phyloP scores from a whole-genome alignment of 257 asterid genomes.

The Salvia rosmarinus region DNA sequence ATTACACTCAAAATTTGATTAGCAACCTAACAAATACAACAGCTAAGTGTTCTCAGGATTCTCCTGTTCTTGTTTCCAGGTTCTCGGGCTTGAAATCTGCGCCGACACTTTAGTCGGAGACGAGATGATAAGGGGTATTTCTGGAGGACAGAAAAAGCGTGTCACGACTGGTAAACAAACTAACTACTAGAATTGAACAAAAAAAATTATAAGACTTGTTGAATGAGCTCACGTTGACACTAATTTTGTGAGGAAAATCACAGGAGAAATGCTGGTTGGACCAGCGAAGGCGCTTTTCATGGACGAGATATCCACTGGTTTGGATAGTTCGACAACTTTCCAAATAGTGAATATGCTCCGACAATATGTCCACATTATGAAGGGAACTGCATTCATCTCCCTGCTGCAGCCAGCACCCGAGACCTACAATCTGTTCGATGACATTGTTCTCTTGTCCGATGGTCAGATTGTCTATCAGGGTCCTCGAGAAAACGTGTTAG shows the following conservation, averaged over 20 bases:
- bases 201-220: neutral
- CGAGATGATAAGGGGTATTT: slow-evolving; percentile 59
- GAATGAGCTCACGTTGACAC: neutral
- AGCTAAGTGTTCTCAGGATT: slow-evolving; percentile 18
- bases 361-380: slow-evolving; percentile 63
- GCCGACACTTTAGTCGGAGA: slow-evolving; percentile 61
- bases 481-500: slow-evolving; percentile 56
- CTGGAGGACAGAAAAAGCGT: slow-evolving; percentile 62
- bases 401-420: slow-evolving; percentile 75
- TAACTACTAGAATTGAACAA: neutral
- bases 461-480: slow-evolving; percentile 65
- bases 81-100: slow-evolving; percentile 54
- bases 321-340: slow-evolving; percentile 68
- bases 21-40: neutral
- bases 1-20: neutral
- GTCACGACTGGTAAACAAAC: slow-evolving; percentile 49
- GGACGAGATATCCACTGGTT: slow-evolving; percentile 75
- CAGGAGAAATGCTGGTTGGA: slow-evolving; percentile 74
- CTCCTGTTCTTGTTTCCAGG: slow-evolving; percentile 24
- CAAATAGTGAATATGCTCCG: slow-evolving; percentile 58
- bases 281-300: slow-evolving; percentile 74
- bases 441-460: slow-evolving; percentile 62
- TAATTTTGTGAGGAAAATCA: slow-evolving; percentile 17
- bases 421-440: slow-evolving; percentile 66
- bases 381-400: slow-evolving; percentile 69